Conservation (phyloP, 2,329 filamentous ascomycete species). For the Colletotrichum incanum region DNA sequence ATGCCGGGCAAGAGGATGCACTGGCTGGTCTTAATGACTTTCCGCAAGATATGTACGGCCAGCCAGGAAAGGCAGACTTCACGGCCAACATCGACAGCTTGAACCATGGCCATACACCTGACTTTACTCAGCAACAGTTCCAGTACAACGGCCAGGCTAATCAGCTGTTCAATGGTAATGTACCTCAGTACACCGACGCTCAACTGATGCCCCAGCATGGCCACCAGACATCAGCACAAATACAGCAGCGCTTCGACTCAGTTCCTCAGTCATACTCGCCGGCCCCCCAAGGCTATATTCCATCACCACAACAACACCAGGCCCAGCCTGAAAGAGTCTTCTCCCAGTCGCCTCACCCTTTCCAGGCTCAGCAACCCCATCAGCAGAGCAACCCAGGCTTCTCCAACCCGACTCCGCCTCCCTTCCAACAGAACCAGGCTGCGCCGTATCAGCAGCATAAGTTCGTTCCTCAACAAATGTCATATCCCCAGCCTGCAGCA, state of each 20-base stretch:
- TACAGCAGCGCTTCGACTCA: slow-evolving; percentile 50
- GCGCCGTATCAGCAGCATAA: slow-evolving; percentile 40
- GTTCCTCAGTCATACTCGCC: slow-evolving; percentile 39
- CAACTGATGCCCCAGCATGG: slow-evolving; percentile 54
- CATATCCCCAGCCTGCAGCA: slow-evolving; percentile 29
- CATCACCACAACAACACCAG: slow-evolving; percentile 45
- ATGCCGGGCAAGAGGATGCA: slow-evolving; percentile 54
- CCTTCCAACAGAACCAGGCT: slow-evolving; percentile 35
- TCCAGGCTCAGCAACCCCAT: slow-evolving; percentile 30
- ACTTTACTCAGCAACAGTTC: slow-evolving; percentile 53
- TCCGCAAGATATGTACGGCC: slow-evolving; percentile 56
- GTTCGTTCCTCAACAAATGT: slow-evolving; percentile 40
- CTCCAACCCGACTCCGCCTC: slow-evolving; percentile 34
- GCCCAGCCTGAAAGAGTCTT: slow-evolving; percentile 39
- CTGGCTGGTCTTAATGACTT: slow-evolving; percentile 56
- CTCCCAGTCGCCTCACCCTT: slow-evolving; percentile 42
- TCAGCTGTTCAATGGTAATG: slow-evolving; percentile 52
- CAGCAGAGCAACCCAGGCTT: slow-evolving; percentile 38
- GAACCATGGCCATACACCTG: slow-evolving; percentile 52
- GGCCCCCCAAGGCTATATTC: slow-evolving; percentile 49
- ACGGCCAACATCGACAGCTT: slow-evolving; percentile 50
- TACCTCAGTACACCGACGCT: slow-evolving; percentile 52
- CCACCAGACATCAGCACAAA: slow-evolving; percentile 53
- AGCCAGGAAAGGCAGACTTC: slow-evolving; percentile 53
- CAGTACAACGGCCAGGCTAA: slow-evolving; percentile 53